Conservation (phyloP, 176 grass and related monocot genomes). For the Raddia distichophylla region DNA sequence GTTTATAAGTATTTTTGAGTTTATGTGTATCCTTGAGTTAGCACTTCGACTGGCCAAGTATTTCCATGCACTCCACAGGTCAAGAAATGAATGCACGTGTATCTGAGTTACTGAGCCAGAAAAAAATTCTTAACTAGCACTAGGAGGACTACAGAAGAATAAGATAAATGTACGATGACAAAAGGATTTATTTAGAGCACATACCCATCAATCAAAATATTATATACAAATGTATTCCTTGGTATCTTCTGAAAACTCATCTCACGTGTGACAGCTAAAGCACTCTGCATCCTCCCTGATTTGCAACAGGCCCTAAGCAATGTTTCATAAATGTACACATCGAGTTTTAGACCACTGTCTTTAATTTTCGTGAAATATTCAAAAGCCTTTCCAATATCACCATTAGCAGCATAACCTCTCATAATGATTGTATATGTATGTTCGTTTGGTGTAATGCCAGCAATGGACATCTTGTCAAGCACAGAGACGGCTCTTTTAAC, state of each 20-base stretch:
- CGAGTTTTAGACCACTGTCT: slow-evolving; percentile 72
- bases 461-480: slow-evolving; percentile 75
- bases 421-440: slow-evolving; percentile 94
- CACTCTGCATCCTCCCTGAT: slow-evolving; percentile 97
- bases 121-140: slow-evolving; percentile 1
- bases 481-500: slow-evolving; percentile 83
- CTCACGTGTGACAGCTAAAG: slow-evolving; percentile 82
- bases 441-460: slow-evolving; percentile 66
- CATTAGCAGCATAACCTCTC: slow-evolving; percentile 81
- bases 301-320: slow-evolving; percentile 93
- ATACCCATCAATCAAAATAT: slow-evolving; percentile 96
- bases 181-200: slow-evolving; percentile 33
- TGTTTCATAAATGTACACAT: slow-evolving; percentile 93
- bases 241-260: slow-evolving; percentile 83
- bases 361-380: slow-evolving; percentile 97
- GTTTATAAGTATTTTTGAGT: slow-evolving; percentile 9
- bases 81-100: slow-evolving; percentile 8
- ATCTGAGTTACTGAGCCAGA: neutral
- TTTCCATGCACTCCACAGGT: neutral
- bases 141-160: slow-evolving; percentile 10
- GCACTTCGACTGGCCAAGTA: neutral
- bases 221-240: slow-evolving; percentile 92
- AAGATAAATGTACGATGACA: slow-evolving; percentile 22
- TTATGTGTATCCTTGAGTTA: slow-evolving; percentile 8
- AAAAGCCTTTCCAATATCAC: slow-evolving; percentile 85